Evolutionary conservation across 2,329 filamentous ascomycete genomes (phyloP).

Genomic region (Shiraia bambusicola): DNA sequence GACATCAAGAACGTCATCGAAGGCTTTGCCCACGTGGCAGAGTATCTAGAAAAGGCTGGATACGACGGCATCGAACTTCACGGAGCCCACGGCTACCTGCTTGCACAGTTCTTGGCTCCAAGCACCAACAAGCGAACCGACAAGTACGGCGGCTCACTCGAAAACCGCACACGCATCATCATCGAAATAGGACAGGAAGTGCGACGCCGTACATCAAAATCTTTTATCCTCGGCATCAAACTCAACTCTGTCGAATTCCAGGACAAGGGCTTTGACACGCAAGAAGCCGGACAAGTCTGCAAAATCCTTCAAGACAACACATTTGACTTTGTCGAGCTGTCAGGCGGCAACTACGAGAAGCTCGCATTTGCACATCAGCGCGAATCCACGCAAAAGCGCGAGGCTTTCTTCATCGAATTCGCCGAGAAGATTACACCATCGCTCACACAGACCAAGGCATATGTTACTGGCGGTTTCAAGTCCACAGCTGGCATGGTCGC

Average conservation of each 20-base stretch:
- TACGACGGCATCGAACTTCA: constrained; percentile 56
- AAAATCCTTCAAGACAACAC: constrained; percentile 51
- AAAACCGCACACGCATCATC: constrained; percentile 47
- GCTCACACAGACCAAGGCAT: constrained; percentile 59
- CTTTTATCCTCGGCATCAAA: constrained; percentile 58
- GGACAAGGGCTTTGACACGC: constrained; percentile 53
- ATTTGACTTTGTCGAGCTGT: constrained; percentile 62
- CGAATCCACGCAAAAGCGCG: constrained; percentile 58
- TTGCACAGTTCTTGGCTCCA: constrained; percentile 49
- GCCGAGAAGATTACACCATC: constrained; percentile 56
- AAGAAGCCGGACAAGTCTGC: constrained; percentile 54
- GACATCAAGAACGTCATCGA: constrained; percentile 61
- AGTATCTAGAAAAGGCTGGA: constrained; percentile 63
- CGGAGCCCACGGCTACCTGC: constrained; percentile 50
- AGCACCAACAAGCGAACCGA: constrained; percentile 48
- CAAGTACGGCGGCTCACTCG: constrained; percentile 48
- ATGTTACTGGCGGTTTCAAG: constrained; percentile 61
- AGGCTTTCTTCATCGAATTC: constrained; percentile 63
- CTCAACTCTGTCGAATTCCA: constrained; percentile 61
- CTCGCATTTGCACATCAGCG: constrained; percentile 55
- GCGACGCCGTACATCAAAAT: constrained; percentile 36
- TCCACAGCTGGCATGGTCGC: constrained; percentile 59
- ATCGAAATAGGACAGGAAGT: constrained; percentile 45
- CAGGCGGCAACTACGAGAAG: constrained; percentile 61
- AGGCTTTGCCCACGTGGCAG: constrained; percentile 62